Evolutionary conservation across 2,329 filamentous ascomycete genomes (phyloP).

Genomic region (Metarhizium brunneum): DNA sequence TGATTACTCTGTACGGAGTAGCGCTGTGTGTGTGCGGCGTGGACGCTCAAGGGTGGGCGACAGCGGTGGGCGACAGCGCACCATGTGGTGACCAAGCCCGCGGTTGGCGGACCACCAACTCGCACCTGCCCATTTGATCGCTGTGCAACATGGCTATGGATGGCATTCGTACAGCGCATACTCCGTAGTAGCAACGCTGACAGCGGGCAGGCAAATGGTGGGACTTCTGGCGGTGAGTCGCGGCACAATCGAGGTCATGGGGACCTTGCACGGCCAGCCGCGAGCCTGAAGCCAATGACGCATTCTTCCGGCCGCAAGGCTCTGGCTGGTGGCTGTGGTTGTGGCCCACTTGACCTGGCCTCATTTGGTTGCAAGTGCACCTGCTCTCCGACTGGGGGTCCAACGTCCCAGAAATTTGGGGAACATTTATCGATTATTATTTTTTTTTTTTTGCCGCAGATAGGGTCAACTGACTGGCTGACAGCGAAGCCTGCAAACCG

Average conservation of each 20-base stretch:
- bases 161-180: too few relatives aligned
- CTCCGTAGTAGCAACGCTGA: slow-evolving; percentile 2
- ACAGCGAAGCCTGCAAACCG: too few relatives aligned
- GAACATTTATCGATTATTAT: background rate
- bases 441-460: background rate
- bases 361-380: background rate
- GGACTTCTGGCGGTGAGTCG: slow-evolving; percentile 15
- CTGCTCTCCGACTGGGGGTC: background rate
- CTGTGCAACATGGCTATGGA: too few relatives aligned
- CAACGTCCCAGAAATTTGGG: background rate
- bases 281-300: slow-evolving; percentile 20
- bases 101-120: background rate
- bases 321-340: slow-evolving; percentile 4
- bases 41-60: background rate
- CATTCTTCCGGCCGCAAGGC: slow-evolving; percentile 17
- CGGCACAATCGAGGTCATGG: slow-evolving; percentile 21
- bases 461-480: background rate
- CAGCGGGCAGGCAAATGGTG: slow-evolving; percentile 22
- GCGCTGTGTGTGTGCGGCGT: too few relatives aligned
- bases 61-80: background rate
- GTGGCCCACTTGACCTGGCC: background rate
- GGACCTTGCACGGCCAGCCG: slow-evolving; percentile 12
- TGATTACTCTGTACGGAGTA: too few relatives aligned
- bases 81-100: background rate
- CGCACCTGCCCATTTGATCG: background rate